Evolutionary conservation across 2,329 filamentous ascomycete species (phyloP), one percentile per base, ranked within the genome.

Genomic region (Macrophomina phaseolina): DNA sequence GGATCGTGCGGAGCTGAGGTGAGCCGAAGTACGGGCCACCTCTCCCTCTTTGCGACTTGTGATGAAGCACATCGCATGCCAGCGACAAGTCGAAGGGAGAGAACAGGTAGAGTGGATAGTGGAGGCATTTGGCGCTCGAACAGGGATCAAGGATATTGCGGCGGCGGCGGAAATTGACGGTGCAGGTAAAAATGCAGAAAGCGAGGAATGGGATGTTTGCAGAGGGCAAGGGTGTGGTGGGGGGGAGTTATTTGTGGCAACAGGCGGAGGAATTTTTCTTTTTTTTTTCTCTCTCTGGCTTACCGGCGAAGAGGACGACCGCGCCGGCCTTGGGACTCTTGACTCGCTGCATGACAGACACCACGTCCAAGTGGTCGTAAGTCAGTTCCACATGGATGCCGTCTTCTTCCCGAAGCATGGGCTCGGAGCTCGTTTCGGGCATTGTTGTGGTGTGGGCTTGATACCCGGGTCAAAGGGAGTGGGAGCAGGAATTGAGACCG

Each of bases 271-370:
- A 16, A 16, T 60, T 60, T 9, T 34, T 12, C 34, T 11, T 12
- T 45, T 60, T 60, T 9, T 34, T 12, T 40, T 11, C 38, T 55
- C n/a, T 38, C 32, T 12, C 48, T 23, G 18, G 23, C 34, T 70
- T 82, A 89, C 91, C 91, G 67, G 90, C 89, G 76, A 94, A 94
- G 40, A 93, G 74, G 9, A 94, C 90, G 58, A 93, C 90, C 12
- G 91, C 91, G 5, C 91, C 91, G 11, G 91, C 91, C 72, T 88
- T 85, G 23, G 90, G 89, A 71, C 87, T 91, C 70, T 90, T 89
- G 28, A 95, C 91, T 55, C 83, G 84, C 70, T 89, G 82, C 78
- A 93, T 90, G 36, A 86, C 81, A 5, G 81, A 73, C 23, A 84
- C 81, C 23, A 85, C 79, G 73, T 89, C 83, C 67, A 95, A 85